Percentiles rank a stretch among this genome's conserved stretches.
These are phyloP conservation scores for Vigna unguiculata DNA, from an alignment of 306 rosid genomes.

Conservation along the genomic window DNA sequence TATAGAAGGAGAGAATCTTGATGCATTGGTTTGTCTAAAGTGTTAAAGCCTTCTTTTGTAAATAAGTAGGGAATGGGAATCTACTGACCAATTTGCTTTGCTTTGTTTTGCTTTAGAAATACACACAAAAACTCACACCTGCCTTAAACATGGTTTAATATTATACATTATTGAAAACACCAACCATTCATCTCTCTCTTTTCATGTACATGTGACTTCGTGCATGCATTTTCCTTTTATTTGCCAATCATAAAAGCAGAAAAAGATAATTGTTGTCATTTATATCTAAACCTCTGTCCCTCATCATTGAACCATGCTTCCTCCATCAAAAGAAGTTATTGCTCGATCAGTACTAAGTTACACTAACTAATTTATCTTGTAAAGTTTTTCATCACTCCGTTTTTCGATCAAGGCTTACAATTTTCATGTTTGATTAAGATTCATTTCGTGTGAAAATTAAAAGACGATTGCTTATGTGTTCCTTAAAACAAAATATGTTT, in stretches of 20 bases:
- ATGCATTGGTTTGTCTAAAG: slow-evolving; percentile 41
- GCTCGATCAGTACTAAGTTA: slow-evolving; percentile 41
- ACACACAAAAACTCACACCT: slow-evolving; percentile 12
- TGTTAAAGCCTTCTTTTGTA: slow-evolving; percentile 45
- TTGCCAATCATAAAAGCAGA: slow-evolving; percentile 48
- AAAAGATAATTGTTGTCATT: slow-evolving; percentile 40
- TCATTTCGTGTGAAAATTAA: no score
- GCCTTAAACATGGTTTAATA: slow-evolving; percentile 39
- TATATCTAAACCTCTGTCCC: slow-evolving; percentile 6
- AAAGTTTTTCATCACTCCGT: background rate
- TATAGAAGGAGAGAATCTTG: slow-evolving; percentile 22
- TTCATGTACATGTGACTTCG: slow-evolving; percentile 44
- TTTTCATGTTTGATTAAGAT: no score
- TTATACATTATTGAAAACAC: slow-evolving; percentile 28
- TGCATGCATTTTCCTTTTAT: slow-evolving; percentile 37
- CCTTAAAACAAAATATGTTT: no score
- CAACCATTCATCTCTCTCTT: slow-evolving; percentile 44
- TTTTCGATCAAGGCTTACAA: background rate
- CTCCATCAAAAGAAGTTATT: slow-evolving; percentile 38
- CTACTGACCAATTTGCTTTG: slow-evolving; percentile 48
- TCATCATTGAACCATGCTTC: slow-evolving; percentile 43
- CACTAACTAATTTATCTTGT: slow-evolving; percentile 4
- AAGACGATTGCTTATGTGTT: no score
- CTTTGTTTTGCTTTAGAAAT: slow-evolving; percentile 53
- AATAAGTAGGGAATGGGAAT: slow-evolving; percentile 48